phyloP scores from a whole-genome alignment of 768 basidiomycete genomes.

The Leccinum barrowsii region DNA sequence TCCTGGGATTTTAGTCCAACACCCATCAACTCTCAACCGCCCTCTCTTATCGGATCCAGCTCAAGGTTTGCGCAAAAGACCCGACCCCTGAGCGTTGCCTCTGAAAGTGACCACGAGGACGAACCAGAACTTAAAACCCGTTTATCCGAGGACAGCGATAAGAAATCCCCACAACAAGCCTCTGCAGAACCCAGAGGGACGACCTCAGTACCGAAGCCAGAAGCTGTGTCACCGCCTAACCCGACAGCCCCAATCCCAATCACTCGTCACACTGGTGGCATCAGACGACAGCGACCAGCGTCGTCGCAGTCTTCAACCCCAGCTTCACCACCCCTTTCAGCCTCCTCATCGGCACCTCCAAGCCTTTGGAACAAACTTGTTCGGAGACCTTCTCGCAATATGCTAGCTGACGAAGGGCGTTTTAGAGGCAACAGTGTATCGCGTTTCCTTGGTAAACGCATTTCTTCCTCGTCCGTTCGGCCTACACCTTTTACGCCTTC shows the following conservation, averaged over 20 bases:
- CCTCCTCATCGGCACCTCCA: slow-evolving; percentile 6
- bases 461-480: slow-evolving; percentile 6
- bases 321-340: neutral
- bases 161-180: neutral
- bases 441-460: slow-evolving; percentile 20
- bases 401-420: slow-evolving; percentile 8
- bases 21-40: slow-evolving; percentile 37
- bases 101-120: slow-evolving; percentile 3
- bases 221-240: neutral
- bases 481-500: slow-evolving; percentile 1
- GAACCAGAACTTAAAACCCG: neutral
- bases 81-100: slow-evolving; percentile 2
- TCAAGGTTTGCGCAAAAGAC: slow-evolving; percentile 5
- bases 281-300: neutral
- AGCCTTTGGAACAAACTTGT: slow-evolving; percentile 26
- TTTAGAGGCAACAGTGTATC: slow-evolving; percentile 15
- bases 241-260: slow-evolving; percentile 8
- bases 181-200: neutral
- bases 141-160: slow-evolving; percentile 2
- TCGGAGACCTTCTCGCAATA: slow-evolving; percentile 16
- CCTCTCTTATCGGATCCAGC: slow-evolving; percentile 7
- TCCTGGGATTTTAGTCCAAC: slow-evolving; percentile 75
- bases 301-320: slow-evolving; percentile 1
- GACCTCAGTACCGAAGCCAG: neutral
- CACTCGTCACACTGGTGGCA: neutral